These are phyloP conservation scores for Chlorella sp. DNA, from an alignment of 139 green algal genomes.

Conservation along the genomic window DNA sequence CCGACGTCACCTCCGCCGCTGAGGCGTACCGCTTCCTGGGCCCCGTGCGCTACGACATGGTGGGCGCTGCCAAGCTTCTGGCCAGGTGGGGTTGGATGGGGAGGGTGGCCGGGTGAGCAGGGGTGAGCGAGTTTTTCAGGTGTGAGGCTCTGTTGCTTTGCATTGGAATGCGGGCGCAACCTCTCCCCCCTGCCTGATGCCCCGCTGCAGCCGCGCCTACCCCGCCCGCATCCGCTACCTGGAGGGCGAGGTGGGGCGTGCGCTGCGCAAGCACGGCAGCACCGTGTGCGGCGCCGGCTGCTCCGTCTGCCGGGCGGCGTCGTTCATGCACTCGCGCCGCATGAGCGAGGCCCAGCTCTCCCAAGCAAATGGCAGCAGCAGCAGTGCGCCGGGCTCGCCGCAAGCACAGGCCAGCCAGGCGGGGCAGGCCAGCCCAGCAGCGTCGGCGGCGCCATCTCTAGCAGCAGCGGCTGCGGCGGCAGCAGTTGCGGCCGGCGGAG, in stretches of 20 bases:
- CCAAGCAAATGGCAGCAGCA: not conserved
- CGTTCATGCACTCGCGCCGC: not conserved
- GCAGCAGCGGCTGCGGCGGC: not conserved
- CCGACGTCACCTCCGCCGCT: conserved; percentile 75
- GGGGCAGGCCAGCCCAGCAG: no score
- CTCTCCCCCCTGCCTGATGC: not conserved
- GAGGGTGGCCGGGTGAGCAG: no score
- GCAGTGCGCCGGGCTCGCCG: not conserved
- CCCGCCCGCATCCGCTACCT: not conserved
- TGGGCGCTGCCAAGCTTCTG: conserved; percentile 49
- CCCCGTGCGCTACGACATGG: conserved; percentile 61
- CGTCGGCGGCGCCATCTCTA: no score
- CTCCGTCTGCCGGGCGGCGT: conserved; percentile 4
- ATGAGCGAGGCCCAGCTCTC: conserved; percentile 1
- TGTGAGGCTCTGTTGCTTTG: no score
- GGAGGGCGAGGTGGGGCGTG: not conserved
- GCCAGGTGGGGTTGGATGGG: not conserved
- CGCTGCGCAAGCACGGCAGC: not conserved
- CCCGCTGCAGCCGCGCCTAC: conserved; percentile 18
- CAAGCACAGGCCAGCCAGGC: no score
- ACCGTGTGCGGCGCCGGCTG: conserved; percentile 4
- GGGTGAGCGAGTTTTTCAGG: no score
- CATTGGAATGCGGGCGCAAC: no score
- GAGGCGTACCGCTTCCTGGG: conserved; percentile 78
- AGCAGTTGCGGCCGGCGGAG: not conserved